Percentiles rank a stretch among this genome's conserved stretches.
Evolutionary conservation across 495 filamentous ascomycete species (phyloP).

Genomic region (Lophium mytilinum): DNA sequence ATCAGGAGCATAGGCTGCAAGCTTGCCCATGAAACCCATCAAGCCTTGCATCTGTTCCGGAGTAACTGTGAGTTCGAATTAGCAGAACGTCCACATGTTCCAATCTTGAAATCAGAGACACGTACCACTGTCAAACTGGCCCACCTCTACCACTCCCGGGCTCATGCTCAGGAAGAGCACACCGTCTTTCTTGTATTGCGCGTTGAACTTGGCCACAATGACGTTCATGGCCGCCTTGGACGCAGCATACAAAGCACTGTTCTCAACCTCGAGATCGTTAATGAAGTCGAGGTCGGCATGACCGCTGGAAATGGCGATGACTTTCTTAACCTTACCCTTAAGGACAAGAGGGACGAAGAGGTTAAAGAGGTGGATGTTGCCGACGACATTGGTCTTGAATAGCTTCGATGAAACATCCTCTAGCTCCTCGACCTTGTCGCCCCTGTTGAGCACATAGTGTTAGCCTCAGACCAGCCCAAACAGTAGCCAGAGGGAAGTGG

Average conservation of each 20-base stretch:
- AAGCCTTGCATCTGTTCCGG: conserved; percentile 31
- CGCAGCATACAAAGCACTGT: conserved; percentile 30
- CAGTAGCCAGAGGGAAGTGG: conserved; percentile 2
- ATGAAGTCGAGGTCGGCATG: conserved; percentile 41
- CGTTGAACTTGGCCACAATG: conserved; percentile 41
- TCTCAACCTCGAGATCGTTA: conserved; percentile 27
- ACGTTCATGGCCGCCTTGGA: conserved; percentile 43
- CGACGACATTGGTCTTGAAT: conserved; percentile 40
- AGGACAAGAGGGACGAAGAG: conserved; percentile 46
- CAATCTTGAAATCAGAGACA: neutral
- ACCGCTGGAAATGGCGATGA: conserved; percentile 46
- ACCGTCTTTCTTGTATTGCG: conserved; percentile 43
- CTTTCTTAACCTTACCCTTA: conserved; percentile 45
- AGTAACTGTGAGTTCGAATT: conserved; percentile 28
- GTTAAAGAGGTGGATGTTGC: conserved; percentile 45
- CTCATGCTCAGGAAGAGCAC: conserved; percentile 44
- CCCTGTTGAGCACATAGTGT: conserved; percentile 1
- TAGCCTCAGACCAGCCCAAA: conserved; percentile 1
- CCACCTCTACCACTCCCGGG: conserved; percentile 43
- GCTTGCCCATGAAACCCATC: conserved; percentile 28
- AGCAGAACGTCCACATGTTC: neutral
- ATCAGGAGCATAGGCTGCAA: conserved; percentile 40
- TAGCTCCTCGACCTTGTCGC: neutral
- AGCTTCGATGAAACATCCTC: neutral
- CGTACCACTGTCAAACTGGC: conserved; percentile 27